Percentiles rank a stretch among this genome's conserved stretches.
Evolutionary conservation across 2,329 filamentous ascomycete species (phyloP).

Genomic region (Talaromyces marneffei): DNA sequence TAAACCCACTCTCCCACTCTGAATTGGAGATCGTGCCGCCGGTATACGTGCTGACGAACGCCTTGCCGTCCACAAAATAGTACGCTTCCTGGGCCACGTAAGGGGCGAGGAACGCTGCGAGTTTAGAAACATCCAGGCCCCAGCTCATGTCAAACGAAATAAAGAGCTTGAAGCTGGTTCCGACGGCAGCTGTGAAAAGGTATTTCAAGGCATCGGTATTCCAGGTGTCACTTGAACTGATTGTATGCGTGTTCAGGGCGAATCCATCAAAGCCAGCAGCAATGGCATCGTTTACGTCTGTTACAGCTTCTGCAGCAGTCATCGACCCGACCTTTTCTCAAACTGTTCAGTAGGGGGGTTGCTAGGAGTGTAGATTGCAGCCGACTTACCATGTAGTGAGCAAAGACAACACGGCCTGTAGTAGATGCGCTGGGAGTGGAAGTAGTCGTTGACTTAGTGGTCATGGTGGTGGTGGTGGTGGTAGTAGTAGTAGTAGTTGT

Average conservation of each 20-base stretch:
- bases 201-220: conserved; percentile 2
- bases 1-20: background rate
- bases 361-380: background rate
- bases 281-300: conserved; percentile 4
- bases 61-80: conserved; percentile 3
- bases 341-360: background rate
- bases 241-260: conserved; percentile 9
- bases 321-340: conserved; percentile 4
- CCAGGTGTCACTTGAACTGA: conserved; percentile 8
- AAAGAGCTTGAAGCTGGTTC: conserved; percentile 6
- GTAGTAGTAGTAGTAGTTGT: background rate
- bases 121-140: background rate
- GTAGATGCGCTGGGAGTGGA: background rate
- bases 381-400: conserved; percentile 7
- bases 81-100: conserved; percentile 6
- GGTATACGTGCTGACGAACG: conserved; percentile 6
- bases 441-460: background rate
- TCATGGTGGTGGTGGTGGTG: background rate
- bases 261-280: conserved; percentile 7
- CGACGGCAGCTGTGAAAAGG: conserved; percentile 1
- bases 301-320: conserved; percentile 5
- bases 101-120: conserved; percentile 2
- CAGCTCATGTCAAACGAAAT: conserved; percentile 11
- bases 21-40: conserved; percentile 1
- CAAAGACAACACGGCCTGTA: background rate